Evolutionary conservation across 148 eudicot species (phyloP), one percentile per base, ranked within the genome.

Genomic region (Silene uniflora): DNA sequence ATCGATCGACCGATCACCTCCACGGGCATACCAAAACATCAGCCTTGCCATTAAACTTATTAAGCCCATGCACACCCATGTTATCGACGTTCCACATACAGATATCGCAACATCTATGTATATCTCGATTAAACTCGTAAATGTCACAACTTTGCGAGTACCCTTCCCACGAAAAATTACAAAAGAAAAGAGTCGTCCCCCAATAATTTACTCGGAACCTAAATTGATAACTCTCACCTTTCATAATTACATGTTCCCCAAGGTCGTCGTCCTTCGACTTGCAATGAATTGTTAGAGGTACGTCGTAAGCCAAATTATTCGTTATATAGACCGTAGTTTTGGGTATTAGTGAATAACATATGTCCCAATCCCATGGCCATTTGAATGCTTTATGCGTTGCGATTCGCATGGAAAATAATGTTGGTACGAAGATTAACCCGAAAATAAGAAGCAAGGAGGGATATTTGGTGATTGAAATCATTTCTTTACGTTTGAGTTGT

Each of bases 31-130:
- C 10, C 11, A 23, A 10, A 32, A 32, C 70, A 67, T 67, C 70
- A 16, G 21, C 14, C 70, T 7, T 32, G 0, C 70, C 70, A 17
- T 42, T 67, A 67, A 67, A 67, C 70, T 67, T 67, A 16, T 67
- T 67, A 5, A 16, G 10, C 6, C 70, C 70, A 35, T 67, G 70
- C 2, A 67, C 49, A 67, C 70, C 70, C 35, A 9, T 16, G 16
- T 0, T 17, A 67, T 67, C 70, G 22, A 67, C 23, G 5, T 2
- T 67, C 70, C 70, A 35, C 49, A 67, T 17, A 23, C 70, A 67
- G 1, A 35, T 67, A n/a, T 67, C 70, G 21, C 70, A 67, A 67
- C 70, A 67, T 32, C 70, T 67, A 17, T 67, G 46, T 29, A 66
- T 35, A 35, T 66, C 70, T 32, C 70, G 13, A 32, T 16, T 32